Evolutionary conservation across 2,329 filamentous ascomycete species (phyloP), one percentile per base, ranked within the genome.

Genomic region (Pseudovirgaria hyperparasitica): DNA sequence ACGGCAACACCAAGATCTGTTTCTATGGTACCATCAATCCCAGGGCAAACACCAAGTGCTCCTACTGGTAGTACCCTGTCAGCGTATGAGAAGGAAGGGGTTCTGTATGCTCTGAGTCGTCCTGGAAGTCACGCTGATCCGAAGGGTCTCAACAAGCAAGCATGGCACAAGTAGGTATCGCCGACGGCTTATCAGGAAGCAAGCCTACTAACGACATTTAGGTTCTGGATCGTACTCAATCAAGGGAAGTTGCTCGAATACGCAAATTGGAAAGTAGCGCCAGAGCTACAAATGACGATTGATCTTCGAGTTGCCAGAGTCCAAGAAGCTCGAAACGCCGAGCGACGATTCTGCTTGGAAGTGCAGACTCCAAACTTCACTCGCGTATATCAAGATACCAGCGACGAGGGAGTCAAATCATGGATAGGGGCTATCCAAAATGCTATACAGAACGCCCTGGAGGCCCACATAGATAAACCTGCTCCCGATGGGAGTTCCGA

Each of bases 381-480:
- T 43, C 76, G 90, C 29, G 86, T 96, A 10, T 98, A 96, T 53
- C 90, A 98, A 58, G 90, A 87, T 21, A 94, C 87, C 2, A 93
- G 87, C 0, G 90, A 96, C 55, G 90, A 98, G 20, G 90, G 98
- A 44, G 92, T 98, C 82, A 85, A 78, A 48, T 87, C 75, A 41
- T 98, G 90, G 90, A 98, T 98, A 41, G 67, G 72, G 13, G 79
- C 90, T 12, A 92, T 98, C 59, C 98, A 98, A 55, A 98, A 96
- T 46, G 92, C 90, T 7, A 62, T 96, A 20, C 90, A 98, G 49
- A 92, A 84, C 48, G 92, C 90, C 10, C 84, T 98, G 26, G 92
- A 98, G 35, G 23, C 11, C 16, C n/a, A n/a, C n/a, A n/a, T n/a
- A n/a, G n/a, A n/a, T n/a, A n/a, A n/a, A n/a, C n/a, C n/a, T n/a